These are phyloP conservation scores for Harrya chromipes DNA, from an alignment of 768 basidiomycete species.

Conservation along the genomic window DNA sequence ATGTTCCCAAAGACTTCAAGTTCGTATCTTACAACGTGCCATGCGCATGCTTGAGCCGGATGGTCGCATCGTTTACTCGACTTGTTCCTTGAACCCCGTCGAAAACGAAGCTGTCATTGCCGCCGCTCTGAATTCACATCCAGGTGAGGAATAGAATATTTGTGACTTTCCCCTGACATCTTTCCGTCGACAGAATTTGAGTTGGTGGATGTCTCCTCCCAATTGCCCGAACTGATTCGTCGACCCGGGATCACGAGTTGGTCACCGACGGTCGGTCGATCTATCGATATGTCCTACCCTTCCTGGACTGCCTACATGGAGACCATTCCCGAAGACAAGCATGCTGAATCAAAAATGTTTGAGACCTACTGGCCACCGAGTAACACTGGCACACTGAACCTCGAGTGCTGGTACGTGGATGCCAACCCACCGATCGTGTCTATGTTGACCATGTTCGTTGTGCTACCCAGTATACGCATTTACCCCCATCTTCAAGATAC, in stretches of 20 bases:
- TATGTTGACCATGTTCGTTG: background rate
- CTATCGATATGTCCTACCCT: conserved; percentile 47
- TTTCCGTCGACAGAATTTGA: conserved; percentile 52
- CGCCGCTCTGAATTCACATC: conserved; percentile 68
- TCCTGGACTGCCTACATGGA: conserved; percentile 60
- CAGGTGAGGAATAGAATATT: conserved; percentile 41
- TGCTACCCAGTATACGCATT: conserved; percentile 65
- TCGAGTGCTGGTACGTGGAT: conserved; percentile 67
- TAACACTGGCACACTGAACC: conserved; percentile 54
- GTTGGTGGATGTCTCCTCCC: conserved; percentile 73
- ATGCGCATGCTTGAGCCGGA: conserved; percentile 80
- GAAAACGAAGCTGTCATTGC: conserved; percentile 97
- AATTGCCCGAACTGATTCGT: conserved; percentile 68
- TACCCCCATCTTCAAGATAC: conserved; percentile 96
- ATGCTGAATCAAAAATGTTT: conserved; percentile 57
- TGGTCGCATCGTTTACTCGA: conserved; percentile 97
- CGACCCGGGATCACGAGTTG: conserved; percentile 75
- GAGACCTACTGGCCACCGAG: conserved; percentile 79
- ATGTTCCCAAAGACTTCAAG: conserved; percentile 62
- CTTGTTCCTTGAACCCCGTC: conserved; percentile 93
- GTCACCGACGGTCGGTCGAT: conserved; percentile 67
- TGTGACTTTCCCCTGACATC: background rate
- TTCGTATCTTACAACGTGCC: conserved; percentile 87
- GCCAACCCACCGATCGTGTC: background rate
- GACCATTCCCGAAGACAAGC: conserved; percentile 46